Conservation (phyloP, 257 asterid genomes). For the Solanum peruvianum region DNA sequence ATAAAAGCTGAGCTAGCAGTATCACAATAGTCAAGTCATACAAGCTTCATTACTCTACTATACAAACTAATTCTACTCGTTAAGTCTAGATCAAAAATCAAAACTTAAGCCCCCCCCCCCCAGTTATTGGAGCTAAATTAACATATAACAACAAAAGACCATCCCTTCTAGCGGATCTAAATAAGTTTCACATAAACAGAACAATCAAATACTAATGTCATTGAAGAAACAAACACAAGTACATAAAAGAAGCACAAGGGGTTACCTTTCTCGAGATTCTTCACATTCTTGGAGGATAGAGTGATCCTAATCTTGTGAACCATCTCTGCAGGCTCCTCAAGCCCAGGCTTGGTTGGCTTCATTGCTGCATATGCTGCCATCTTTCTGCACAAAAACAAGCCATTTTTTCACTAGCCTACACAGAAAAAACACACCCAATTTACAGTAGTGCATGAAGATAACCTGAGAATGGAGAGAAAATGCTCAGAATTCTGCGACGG, state of each 20-base stretch:
- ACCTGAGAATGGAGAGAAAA: not conserved
- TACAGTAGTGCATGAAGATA: not conserved
- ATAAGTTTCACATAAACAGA: not conserved
- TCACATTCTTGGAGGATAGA: not conserved
- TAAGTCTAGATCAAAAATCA: not conserved
- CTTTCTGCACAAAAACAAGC: not conserved
- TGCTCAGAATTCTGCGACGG: not conserved
- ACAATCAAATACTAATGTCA: not conserved
- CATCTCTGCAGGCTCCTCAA: not conserved
- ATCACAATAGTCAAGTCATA: too few species aligned
- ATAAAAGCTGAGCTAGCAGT: not conserved
- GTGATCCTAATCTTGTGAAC: not conserved
- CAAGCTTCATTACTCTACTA: not conserved
- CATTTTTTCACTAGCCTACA: not conserved
- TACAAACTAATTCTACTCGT: not conserved
- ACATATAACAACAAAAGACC: not conserved
- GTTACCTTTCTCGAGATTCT: not conserved
- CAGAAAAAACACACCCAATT: not conserved
- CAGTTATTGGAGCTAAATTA: not conserved
- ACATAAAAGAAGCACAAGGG: not conserved
- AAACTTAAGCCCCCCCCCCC: not conserved
- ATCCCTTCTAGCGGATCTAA: not conserved
- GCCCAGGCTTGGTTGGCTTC: not conserved
- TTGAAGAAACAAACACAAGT: not conserved
- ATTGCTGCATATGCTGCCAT: not conserved